Base-by-base conservation (phyloP, 2,329 filamentous ascomycete species). In the Diaporthe helianthi region DNA sequence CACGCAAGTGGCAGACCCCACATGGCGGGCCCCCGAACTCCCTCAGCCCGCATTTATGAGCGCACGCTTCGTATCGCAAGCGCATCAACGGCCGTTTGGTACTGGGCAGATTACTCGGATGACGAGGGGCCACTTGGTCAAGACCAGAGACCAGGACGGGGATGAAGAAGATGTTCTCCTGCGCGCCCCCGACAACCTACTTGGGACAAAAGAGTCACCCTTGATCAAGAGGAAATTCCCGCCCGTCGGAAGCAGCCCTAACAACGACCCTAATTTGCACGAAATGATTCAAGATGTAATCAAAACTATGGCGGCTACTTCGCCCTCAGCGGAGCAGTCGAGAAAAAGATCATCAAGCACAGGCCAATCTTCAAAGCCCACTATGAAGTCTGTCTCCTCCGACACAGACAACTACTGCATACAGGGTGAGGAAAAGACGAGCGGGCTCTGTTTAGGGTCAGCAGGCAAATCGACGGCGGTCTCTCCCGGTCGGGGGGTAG, bases 21-120 rank as follows among this genome's bases (percentile, higher is more conserved):
- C 75, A 0, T 84, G 82, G 82, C 76, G 76, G 31, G 74, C 74
- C 0, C 81, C 82, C 1, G 79, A 79, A 6, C 72, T 82, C 9
- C 75, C 76, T 8, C 71, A 61, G n/a, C 66, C 73, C 2, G 72
- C 71, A 2, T 71, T 75, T 5, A 22, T 63, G 33, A 63, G 68
- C 31, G 71, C 73, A n/a, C 67, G 22, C 22, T 60, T 72, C 6
- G 67, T 49, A 19, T 47, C 17, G 29, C 31, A 54, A 12, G 61
- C 36, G 46, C 54, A 24, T 36, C 64, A 15, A 17, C 61, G 17
- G 47, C 44, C 49, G 19, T 47, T 49, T 60, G 60, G 46, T 26
- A 69, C 19, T 49, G 51, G 64, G 13, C 58, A 52, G 10, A 58
- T 36, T 12, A 60, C 66, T 12, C 53, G 58, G 13, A 52, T 73